Evolutionary conservation across 305 asterid species (phyloP).

Genomic region (Salvia sclarea): DNA sequence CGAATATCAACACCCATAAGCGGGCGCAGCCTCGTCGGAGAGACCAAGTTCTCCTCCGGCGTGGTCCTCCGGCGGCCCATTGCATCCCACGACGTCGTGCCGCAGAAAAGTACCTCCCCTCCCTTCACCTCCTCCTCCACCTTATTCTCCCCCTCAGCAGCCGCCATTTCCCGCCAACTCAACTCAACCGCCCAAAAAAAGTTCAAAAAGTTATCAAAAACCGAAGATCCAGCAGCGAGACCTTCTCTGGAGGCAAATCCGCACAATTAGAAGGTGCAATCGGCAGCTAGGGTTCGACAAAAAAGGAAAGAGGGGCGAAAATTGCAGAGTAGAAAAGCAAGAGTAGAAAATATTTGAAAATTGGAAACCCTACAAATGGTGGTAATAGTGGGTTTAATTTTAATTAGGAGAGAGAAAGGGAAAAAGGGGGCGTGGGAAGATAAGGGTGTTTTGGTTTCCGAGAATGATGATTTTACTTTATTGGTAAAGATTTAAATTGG

Average conservation of each 20-base stretch:
- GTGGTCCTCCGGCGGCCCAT: slow-evolving; percentile 75
- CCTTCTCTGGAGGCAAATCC: neutral
- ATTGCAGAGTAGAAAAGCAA: slow-evolving; percentile 32
- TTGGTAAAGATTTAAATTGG: neutral
- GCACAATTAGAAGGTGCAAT: slow-evolving; percentile 27
- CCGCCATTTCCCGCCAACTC: slow-evolving; percentile 66
- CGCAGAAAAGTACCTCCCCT: slow-evolving; percentile 91
- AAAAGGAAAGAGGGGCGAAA: slow-evolving; percentile 13
- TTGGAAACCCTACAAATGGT: slow-evolving; percentile 52
- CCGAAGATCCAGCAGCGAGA: slow-evolving; percentile 41
- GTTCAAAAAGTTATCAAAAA: slow-evolving; percentile 28
- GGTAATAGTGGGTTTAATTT: slow-evolving; percentile 18
- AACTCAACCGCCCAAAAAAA: slow-evolving; percentile 34
- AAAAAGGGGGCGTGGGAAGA: neutral
- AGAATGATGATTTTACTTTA: slow-evolving; percentile 23
- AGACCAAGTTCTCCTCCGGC: slow-evolving; percentile 66
- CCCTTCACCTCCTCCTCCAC: slow-evolving; percentile 52
- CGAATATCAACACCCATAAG: slow-evolving; percentile 79
- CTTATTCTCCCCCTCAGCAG: slow-evolving; percentile 58
- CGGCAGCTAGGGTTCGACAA: slow-evolving; percentile 39
- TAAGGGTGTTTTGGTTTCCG: slow-evolving; percentile 28
- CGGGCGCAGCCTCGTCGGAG: slow-evolving; percentile 88
- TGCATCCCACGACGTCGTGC: slow-evolving; percentile 82
- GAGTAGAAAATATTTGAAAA: slow-evolving; percentile 32
- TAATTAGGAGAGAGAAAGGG: slow-evolving; percentile 1